These are phyloP conservation scores for Boletus subcaerulescens DNA, from an alignment of 768 basidiomycete genomes.

Conservation along the genomic window DNA sequence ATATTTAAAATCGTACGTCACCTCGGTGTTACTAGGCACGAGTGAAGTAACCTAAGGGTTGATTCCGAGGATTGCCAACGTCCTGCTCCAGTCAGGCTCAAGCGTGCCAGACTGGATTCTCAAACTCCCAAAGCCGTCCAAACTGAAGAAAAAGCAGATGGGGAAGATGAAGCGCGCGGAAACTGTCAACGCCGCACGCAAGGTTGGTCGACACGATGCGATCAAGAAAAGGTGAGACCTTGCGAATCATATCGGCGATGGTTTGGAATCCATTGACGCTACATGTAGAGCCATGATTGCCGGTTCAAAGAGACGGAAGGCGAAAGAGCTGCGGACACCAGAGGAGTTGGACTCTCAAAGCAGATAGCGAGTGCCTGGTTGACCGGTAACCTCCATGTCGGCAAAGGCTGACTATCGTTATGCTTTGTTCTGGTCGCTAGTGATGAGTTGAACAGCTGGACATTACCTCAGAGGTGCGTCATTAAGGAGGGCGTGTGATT, in stretches of 20 bases:
- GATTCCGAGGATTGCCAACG: slow-evolving; percentile 79
- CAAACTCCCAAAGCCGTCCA: slow-evolving; percentile 91
- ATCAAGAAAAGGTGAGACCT: slow-evolving; percentile 63
- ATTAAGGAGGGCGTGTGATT: slow-evolving; percentile 7
- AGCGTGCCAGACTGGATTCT: slow-evolving; percentile 92
- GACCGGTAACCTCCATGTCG: slow-evolving; percentile 2
- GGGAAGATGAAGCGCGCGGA: slow-evolving; percentile 81
- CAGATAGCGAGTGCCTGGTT: neutral
- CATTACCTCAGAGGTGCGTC: slow-evolving; percentile 9
- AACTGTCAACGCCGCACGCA: slow-evolving; percentile 65
- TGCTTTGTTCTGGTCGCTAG: slow-evolving; percentile 10
- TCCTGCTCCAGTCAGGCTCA: slow-evolving; percentile 90
- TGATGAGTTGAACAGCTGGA: neutral
- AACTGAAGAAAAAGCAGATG: slow-evolving; percentile 81
- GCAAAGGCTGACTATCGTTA: slow-evolving; percentile 4
- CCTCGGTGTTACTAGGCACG: neutral
- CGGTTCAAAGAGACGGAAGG: slow-evolving; percentile 66
- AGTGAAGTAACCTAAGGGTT: slow-evolving; percentile 5
- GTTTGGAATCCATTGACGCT: neutral
- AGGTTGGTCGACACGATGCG: slow-evolving; percentile 65
- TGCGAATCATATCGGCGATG: neutral
- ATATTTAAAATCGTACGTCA: slow-evolving; percentile 78
- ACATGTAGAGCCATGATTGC: slow-evolving; percentile 69
- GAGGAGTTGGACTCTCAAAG: no score
- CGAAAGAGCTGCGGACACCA: slow-evolving; percentile 23